Base-by-base conservation (phyloP, 495 filamentous ascomycete species). In the Talaromyces nanjingensis region DNA sequence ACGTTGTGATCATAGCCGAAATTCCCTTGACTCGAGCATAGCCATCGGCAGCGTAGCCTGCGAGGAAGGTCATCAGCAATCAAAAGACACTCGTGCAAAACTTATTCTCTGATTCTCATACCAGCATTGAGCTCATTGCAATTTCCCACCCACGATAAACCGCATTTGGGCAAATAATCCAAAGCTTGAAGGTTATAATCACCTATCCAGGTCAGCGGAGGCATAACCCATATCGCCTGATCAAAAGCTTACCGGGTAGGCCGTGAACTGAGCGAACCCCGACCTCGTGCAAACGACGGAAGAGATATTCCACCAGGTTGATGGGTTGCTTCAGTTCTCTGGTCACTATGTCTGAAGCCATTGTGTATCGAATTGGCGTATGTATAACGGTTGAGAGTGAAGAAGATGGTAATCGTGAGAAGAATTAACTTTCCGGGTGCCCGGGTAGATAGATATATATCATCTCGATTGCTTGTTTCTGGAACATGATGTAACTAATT, bases 41-140 rank as follows among this genome's bases (percentile, higher is more conserved):
- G 33, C 87, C 87, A 73, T 91, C 87, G 45, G 87, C 86, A 5
- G 88, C 87, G 67, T 90, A 91, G 29, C 85, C 86, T 86, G 70
- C n/a, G 45, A 54, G 16, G 45, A 31, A 57, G 4, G 7, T 42
- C 33, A 33, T 16, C 37, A 16, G 37, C 14, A 16, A 42, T 5
- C 14, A 42, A 42, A 31, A 42, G 37, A 42, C 37, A 16, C 14
- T 16, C 37, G 9, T 42, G 3, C 14, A 42, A 42, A 42, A 9
- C 12, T 42, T 6, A 42, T 42, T 27, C 18, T 56, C 18, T 9
- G 6, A 63, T n/a, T 34, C 37, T 53, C 75, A 66, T 78, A 84
- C 85, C 85, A 59, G 86, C 86, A 72, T 86, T 86, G 55, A 87
- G 82, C 69, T 89, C 87, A 76, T 89, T 89, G 66, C 80, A 84